Evolutionary conservation across 2,329 filamentous ascomycete species (phyloP).

Genomic region (Apiospora kogelbergensis): DNA sequence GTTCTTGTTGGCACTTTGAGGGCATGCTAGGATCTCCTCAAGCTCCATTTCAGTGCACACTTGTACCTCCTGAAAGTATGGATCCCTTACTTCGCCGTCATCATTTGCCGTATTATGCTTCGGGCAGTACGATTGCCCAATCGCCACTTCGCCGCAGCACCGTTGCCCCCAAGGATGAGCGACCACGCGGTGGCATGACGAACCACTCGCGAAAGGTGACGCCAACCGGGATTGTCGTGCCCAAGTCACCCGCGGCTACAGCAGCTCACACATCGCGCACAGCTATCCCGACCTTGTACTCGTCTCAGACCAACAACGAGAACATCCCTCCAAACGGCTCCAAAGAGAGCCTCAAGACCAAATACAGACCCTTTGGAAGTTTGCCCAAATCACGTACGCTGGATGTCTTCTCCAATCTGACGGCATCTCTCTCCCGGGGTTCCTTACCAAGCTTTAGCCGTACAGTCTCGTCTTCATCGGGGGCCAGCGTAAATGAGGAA

Average conservation of each 20-base stretch:
- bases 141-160: not conserved
- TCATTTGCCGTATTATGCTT: slow-evolving; percentile 4
- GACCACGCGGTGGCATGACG: not conserved
- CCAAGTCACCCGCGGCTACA: not conserved
- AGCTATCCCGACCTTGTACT: slow-evolving; percentile 9
- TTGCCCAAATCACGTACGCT: slow-evolving; percentile 47
- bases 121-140: not conserved
- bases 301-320: slow-evolving; percentile 17
- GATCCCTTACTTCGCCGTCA: slow-evolving; percentile 7
- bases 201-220: not conserved
- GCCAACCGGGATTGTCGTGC: not conserved
- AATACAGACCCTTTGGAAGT: slow-evolving; percentile 19
- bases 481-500: slow-evolving; percentile 8
- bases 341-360: slow-evolving; percentile 13
- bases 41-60: not conserved
- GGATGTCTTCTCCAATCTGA: slow-evolving; percentile 44
- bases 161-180: not conserved
- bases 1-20: slow-evolving; percentile 4
- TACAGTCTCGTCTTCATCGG: slow-evolving; percentile 37
- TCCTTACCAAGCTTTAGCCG: slow-evolving; percentile 31
- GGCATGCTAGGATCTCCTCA: not conserved
- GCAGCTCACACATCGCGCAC: slow-evolving; percentile 2
- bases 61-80: not conserved
- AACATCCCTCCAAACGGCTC: slow-evolving; percentile 24
- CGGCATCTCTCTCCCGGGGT: slow-evolving; percentile 42